A percentile compares a stretch with the other conserved stretches of the same genome.
Conservation (phyloP, 768 basidiomycete species). For the Scleroderma bovista region DNA sequence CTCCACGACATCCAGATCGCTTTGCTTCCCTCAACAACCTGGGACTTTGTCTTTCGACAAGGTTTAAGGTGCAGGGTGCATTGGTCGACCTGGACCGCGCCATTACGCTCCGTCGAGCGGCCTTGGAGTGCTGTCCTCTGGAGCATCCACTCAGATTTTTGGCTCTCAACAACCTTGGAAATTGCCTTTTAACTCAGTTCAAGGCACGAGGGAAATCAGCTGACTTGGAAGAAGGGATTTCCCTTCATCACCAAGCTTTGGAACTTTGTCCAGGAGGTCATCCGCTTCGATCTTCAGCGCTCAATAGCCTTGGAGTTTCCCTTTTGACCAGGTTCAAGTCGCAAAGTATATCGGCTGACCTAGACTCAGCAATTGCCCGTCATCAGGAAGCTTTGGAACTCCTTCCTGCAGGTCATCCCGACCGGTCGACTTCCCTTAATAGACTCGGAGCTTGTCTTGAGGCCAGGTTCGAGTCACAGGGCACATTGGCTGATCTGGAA, state of each 20-base stretch:
- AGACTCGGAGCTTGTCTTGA: slow-evolving; percentile 6
- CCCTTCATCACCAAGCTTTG: slow-evolving; percentile 1
- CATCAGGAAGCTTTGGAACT: slow-evolving; percentile 2
- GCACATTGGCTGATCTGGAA: slow-evolving; percentile 6
- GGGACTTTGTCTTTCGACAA: slow-evolving; percentile 3
- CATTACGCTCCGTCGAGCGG: neutral
- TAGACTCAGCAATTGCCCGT: neutral
- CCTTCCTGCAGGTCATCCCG: slow-evolving; percentile 1
- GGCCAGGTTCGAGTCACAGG: slow-evolving; percentile 4
- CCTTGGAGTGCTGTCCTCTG: slow-evolving; percentile 2
- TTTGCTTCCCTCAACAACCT: slow-evolving; percentile 5
- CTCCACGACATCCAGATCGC: slow-evolving; percentile 4
- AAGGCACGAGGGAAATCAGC: neutral
- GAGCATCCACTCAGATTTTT: neutral
- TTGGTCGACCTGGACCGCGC: slow-evolving; percentile 8
- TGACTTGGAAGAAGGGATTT: slow-evolving; percentile 10
- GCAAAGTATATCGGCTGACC: neutral
- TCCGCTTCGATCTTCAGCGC: slow-evolving; percentile 4
- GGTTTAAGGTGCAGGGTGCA: slow-evolving; percentile 6
- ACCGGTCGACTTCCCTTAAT: slow-evolving; percentile 4
- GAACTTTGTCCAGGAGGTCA: slow-evolving; percentile 4
- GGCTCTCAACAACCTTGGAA: neutral
- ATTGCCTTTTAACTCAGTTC: neutral
- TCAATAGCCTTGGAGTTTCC: slow-evolving; percentile 9
- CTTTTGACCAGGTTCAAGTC: slow-evolving; percentile 5